Conservation (phyloP, 129 eudicot genomes). For the Silybum marianum region DNA sequence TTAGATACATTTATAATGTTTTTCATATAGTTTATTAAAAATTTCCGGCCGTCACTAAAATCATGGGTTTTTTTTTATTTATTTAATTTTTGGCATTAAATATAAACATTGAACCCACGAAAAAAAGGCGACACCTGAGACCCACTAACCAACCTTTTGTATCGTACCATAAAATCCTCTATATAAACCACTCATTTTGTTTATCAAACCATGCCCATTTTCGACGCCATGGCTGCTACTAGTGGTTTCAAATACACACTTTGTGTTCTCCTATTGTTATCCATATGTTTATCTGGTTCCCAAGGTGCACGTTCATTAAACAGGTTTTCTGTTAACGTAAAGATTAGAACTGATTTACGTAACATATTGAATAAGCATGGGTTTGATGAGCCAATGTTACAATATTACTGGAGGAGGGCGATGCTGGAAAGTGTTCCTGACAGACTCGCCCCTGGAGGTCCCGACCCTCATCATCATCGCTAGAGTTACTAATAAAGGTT, state of each 20-base stretch:
- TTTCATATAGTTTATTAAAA: background rate
- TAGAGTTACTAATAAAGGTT: background rate
- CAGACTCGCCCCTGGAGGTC: constrained; percentile 52
- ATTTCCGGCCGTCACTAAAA: constrained; percentile 14
- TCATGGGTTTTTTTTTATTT: background rate
- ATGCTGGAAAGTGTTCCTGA: constrained; percentile 30
- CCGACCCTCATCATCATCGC: constrained; percentile 53
- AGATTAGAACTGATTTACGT: constrained; percentile 10
- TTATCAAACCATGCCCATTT: background rate
- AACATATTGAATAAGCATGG: constrained; percentile 26
- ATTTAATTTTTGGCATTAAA: background rate
- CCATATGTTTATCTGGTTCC: background rate
- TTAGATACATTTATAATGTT: background rate
- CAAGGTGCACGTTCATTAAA: constrained; percentile 10
- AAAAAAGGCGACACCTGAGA: background rate
- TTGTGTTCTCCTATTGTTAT: constrained; percentile 7
- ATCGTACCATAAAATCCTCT: background rate
- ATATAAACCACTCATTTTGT: constrained; percentile 15
- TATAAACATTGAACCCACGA: constrained; percentile 13
- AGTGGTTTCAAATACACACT: constrained; percentile 12
- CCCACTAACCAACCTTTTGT: constrained; percentile 21
- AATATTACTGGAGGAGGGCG: constrained; percentile 39
- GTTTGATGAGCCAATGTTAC: constrained; percentile 28
- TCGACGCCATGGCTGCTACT: constrained; percentile 22
- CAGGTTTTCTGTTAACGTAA: background rate